Evolutionary conservation across 2,329 filamentous ascomycete genomes (phyloP).

Genomic region (Hypoxylon sp.): DNA sequence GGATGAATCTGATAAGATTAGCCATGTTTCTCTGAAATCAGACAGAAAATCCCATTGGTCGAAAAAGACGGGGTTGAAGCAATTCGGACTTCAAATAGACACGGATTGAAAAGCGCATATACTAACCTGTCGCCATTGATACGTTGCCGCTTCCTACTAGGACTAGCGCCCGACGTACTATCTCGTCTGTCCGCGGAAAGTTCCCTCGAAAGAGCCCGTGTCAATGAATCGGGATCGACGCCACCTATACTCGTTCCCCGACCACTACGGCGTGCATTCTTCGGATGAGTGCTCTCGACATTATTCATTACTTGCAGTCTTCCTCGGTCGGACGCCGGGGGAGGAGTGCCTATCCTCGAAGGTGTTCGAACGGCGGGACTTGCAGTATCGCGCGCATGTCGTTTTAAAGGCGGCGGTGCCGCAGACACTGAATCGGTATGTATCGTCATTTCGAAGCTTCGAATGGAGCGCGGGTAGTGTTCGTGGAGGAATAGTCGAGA

Average conservation of each 20-base stretch:
- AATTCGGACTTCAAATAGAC: background rate
- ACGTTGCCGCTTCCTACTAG: constrained; percentile 70
- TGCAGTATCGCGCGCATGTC: constrained; percentile 53
- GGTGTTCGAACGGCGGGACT: constrained; percentile 54
- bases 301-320: constrained; percentile 59
- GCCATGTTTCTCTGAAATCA: constrained; percentile 7
- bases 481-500: constrained; percentile 2
- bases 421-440: constrained; percentile 49
- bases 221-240: constrained; percentile 65
- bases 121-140: constrained; percentile 72
- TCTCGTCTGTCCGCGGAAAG: constrained; percentile 65
- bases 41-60: background rate
- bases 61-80: background rate
- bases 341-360: constrained; percentile 60
- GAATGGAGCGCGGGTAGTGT: constrained; percentile 18
- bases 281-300: constrained; percentile 54
- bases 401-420: constrained; percentile 51
- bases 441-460: constrained; percentile 53
- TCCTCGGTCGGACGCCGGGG: constrained; percentile 59
- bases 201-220: constrained; percentile 65
- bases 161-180: constrained; percentile 66
- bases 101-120: background rate
- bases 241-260: constrained; percentile 54
- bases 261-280: constrained; percentile 53
- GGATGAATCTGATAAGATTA: constrained; percentile 80